Percentiles rank a stretch among this genome's conserved stretches.
Conservation (phyloP, 306 rosid species). For the Corylus avellana region DNA sequence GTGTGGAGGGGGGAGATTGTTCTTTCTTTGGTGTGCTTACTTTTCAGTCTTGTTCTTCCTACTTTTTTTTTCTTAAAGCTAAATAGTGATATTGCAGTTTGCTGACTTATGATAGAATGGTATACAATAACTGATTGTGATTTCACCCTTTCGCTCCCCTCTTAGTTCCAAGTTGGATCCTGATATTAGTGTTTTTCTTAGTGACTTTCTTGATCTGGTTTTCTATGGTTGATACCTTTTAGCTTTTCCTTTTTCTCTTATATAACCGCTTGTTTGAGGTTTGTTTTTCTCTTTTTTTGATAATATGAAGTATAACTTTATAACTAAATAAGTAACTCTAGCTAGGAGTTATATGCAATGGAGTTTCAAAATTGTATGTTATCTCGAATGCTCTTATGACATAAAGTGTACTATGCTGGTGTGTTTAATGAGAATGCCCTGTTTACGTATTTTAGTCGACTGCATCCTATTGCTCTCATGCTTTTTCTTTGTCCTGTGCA, state of each 20-base stretch:
- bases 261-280: not conserved
- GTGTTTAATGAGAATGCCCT: not conserved
- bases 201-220: not conserved
- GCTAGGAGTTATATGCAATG: not conserved
- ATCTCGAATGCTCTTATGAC: not conserved
- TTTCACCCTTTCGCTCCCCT: not conserved
- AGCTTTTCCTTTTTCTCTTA: not conserved
- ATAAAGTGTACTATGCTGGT: not conserved
- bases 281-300: not conserved
- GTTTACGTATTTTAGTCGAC: not conserved
- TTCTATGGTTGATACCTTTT: conserved; percentile 1
- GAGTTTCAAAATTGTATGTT: not conserved
- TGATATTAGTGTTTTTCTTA: not conserved
- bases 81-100: not conserved
- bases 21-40: not conserved
- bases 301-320: not conserved
- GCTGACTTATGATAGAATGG: not conserved
- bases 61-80: not conserved
- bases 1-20: not conserved
- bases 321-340: not conserved
- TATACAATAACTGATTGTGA: not conserved
- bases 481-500: not conserved
- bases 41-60: not conserved
- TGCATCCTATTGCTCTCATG: not conserved
- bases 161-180: not conserved